Conservation (phyloP, 306 rosid genomes). For the Rubus parviflorus region DNA sequence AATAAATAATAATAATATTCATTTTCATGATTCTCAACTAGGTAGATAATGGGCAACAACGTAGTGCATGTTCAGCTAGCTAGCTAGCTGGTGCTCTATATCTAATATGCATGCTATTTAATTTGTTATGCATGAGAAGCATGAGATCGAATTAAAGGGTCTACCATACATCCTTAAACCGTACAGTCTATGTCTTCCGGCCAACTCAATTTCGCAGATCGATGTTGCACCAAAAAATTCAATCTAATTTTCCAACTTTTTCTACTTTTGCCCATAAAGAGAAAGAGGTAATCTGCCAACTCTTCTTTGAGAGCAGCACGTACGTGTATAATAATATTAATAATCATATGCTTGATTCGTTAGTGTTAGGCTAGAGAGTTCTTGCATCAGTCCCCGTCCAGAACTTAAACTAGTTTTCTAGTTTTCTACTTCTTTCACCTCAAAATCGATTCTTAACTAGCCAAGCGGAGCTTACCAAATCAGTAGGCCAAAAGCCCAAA, state of each 20-base stretch:
- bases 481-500: neutral
- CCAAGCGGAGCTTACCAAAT: neutral
- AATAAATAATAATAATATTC: too few relatives aligned
- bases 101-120: too few relatives aligned
- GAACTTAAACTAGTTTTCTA: too few relatives aligned
- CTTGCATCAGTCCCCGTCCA: neutral
- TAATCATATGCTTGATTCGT: too few relatives aligned
- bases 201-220: slow-evolving; percentile 20
- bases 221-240: slow-evolving; percentile 16
- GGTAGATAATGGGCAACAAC: too few relatives aligned
- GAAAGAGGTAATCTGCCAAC: slow-evolving; percentile 4
- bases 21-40: too few relatives aligned
- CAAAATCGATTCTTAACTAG: neutral
- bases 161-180: too few relatives aligned
- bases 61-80: too few relatives aligned
- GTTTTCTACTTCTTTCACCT: too few relatives aligned
- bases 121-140: too few relatives aligned
- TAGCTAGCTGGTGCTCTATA: too few relatives aligned
- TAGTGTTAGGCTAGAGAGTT: neutral
- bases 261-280: slow-evolving; percentile 19
- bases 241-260: slow-evolving; percentile 1
- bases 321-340: neutral
- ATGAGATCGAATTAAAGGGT: too few relatives aligned
- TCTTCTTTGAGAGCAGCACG: slow-evolving; percentile 2
- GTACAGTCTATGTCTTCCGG: neutral